These are phyloP conservation scores for Platanus orientalis DNA, from an alignment of 164 flowering plant genomes.

Conservation along the genomic window DNA sequence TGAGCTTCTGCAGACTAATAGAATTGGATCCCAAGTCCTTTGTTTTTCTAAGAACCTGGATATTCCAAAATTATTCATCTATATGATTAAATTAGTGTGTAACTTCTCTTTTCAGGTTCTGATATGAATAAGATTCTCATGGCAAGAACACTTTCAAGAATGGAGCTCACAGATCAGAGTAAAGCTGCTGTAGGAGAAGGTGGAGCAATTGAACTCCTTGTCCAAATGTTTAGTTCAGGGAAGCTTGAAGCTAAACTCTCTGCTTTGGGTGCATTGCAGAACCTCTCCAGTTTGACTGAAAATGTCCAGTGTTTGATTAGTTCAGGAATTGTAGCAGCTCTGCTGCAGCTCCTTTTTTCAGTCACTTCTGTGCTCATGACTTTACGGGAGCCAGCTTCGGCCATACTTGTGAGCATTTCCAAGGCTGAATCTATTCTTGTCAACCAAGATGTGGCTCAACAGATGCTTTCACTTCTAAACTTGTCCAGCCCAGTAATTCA, in stretches of 20 bases:
- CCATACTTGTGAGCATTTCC: slow-evolving; percentile 74
- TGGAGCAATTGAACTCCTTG: slow-evolving; percentile 74
- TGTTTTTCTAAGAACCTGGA: not conserved
- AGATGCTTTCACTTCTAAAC: slow-evolving; percentile 75
- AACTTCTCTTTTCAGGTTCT: slow-evolving; percentile 49
- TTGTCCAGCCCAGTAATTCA: slow-evolving; percentile 63
- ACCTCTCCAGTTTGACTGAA: slow-evolving; percentile 40
- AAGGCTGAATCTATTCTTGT: slow-evolving; percentile 59
- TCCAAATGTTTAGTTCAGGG: slow-evolving; percentile 61
- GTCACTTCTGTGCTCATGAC: slow-evolving; percentile 89
- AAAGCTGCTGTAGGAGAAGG: slow-evolving; percentile 60
- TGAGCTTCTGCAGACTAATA: too few species aligned
- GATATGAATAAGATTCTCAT: slow-evolving; percentile 84
- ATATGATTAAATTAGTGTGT: not conserved
- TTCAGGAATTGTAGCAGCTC: slow-evolving; percentile 53
- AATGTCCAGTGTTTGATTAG: slow-evolving; percentile 44
- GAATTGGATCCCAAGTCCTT: not conserved
- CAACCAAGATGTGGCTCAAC: slow-evolving; percentile 57
- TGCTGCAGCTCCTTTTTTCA: slow-evolving; percentile 87
- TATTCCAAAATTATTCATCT: not conserved
- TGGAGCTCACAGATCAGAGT: slow-evolving; percentile 72
- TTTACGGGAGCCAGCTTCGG: slow-evolving; percentile 86
- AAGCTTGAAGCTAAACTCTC: slow-evolving; percentile 85
- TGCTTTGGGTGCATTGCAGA: slow-evolving; percentile 65
- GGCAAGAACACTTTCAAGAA: slow-evolving; percentile 81